A percentile compares a stretch with the other conserved stretches of the same genome.
These are phyloP conservation scores for Auriculariales sp. DNA, from an alignment of 768 basidiomycete genomes.

Conservation along the genomic window DNA sequence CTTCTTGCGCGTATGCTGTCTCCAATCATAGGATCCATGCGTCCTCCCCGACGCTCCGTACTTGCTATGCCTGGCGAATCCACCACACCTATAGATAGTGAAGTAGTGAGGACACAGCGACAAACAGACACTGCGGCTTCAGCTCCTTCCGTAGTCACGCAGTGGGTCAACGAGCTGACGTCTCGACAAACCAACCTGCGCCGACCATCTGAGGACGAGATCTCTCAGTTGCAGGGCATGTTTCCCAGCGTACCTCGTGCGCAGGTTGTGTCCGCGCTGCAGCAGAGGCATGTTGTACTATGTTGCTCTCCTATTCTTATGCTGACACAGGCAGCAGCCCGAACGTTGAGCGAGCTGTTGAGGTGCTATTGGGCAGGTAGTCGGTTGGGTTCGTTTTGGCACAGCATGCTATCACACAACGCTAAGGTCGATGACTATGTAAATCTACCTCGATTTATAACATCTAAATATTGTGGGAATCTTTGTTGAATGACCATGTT, in stretches of 20 bases:
- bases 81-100: conserved; percentile 10
- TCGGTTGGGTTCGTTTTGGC: background rate
- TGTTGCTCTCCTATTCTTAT: background rate
- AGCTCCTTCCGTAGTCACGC: conserved; percentile 41
- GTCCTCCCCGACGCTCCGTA: conserved; percentile 49
- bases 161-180: conserved; percentile 71
- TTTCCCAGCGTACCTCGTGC: conserved; percentile 71
- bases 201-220: conserved; percentile 63
- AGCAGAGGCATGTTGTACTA: conserved; percentile 48
- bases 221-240: conserved; percentile 59
- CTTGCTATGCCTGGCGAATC: conserved; percentile 55
- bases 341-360: conserved; percentile 71
- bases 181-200: conserved; percentile 51
- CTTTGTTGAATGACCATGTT: too few relatives aligned
- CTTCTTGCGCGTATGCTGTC: conserved; percentile 43
- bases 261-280: conserved; percentile 59
- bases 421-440: too few relatives aligned
- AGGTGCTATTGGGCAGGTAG: conserved; percentile 39
- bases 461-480: too few relatives aligned
- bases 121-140: conserved; percentile 7
- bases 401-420: too few relatives aligned
- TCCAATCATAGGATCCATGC: conserved; percentile 53
- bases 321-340: conserved; percentile 27
- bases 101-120: conserved; percentile 11
- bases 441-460: too few relatives aligned